Evolutionary conservation across 768 basidiomycete species (phyloP).

Genomic region (Mycena vulgaris): DNA sequence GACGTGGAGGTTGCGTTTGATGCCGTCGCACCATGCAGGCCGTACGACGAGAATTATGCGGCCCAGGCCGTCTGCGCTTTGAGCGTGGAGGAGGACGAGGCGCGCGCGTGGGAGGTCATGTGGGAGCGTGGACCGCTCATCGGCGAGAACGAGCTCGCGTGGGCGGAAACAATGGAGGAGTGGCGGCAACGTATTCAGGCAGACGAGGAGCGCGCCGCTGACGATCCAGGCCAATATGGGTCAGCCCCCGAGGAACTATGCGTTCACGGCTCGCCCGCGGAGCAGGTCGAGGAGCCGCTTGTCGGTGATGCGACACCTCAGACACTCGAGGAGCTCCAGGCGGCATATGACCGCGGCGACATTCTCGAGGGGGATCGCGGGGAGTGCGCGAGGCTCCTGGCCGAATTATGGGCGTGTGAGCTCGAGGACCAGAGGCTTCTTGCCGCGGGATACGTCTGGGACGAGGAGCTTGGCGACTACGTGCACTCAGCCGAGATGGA

Average conservation of each 20-base stretch:
- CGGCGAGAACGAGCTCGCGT: conserved; percentile 4
- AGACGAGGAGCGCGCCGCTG: not conserved
- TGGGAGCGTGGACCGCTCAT: not conserved
- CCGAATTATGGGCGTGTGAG: conserved; percentile 1
- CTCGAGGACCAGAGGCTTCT: not conserved
- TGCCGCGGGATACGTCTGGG: conserved; percentile 4
- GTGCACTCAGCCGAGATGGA: not conserved
- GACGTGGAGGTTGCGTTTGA: too few relatives aligned
- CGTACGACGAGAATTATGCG: too few relatives aligned
- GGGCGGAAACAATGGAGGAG: conserved; percentile 1
- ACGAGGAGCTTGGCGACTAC: conserved; percentile 13
- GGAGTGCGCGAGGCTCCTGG: not conserved
- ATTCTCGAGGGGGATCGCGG: not conserved
- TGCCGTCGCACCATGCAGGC: too few relatives aligned
- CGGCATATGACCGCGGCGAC: not conserved
- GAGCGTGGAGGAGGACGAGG: not conserved
- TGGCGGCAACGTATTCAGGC: conserved; percentile 10
- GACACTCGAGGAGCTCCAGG: conserved; percentile 13
- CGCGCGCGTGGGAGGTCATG: not conserved
- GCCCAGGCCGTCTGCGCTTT: too few relatives aligned
- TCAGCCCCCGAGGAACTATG: too few relatives aligned
- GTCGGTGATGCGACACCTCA: not conserved
- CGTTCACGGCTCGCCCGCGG: too few relatives aligned
- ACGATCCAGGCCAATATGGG: too few relatives aligned
- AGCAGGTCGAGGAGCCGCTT: not conserved